phyloP scores from a whole-genome alignment of 2,329 filamentous ascomycete genomes.

The Myriangium duriaei region DNA sequence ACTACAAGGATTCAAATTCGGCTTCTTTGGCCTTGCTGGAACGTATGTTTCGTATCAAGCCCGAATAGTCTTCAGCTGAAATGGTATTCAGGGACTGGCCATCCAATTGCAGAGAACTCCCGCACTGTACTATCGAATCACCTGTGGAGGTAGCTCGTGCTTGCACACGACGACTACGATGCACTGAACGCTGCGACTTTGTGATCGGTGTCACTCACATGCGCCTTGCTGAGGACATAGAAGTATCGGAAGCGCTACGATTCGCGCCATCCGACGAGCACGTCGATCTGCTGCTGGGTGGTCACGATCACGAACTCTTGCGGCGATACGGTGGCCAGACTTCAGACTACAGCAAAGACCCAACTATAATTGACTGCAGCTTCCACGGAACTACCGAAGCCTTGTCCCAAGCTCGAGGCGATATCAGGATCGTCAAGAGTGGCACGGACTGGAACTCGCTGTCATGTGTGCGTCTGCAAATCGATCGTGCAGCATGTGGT shows the following conservation, averaged over 20 bases:
- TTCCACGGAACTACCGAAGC: not conserved
- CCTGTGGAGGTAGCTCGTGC: not conserved
- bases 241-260: not conserved
- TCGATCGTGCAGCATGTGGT: not conserved
- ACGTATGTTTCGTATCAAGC: not conserved
- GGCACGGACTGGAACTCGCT: not conserved
- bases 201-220: not conserved
- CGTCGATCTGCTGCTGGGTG: not conserved
- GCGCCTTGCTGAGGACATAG: not conserved
- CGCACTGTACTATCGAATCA: not conserved
- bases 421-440: not conserved
- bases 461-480: not conserved
- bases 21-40: not conserved
- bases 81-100: too few species aligned
- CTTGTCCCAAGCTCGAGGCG: too few species aligned
- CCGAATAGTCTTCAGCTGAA: too few species aligned
- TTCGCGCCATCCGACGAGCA: not conserved
- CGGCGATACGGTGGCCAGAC: not conserved
- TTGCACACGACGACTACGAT: not conserved
- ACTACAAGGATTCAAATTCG: not conserved
- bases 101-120: not conserved
- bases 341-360: not conserved
- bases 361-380: not conserved
- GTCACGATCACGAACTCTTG: not conserved
- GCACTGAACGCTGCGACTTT: not conserved